Evolutionary conservation across 1,284 basidiomycete genomes (phyloP), one percentile per base, ranked within the genome.

Genomic region (Moesziomyces aphidis): DNA sequence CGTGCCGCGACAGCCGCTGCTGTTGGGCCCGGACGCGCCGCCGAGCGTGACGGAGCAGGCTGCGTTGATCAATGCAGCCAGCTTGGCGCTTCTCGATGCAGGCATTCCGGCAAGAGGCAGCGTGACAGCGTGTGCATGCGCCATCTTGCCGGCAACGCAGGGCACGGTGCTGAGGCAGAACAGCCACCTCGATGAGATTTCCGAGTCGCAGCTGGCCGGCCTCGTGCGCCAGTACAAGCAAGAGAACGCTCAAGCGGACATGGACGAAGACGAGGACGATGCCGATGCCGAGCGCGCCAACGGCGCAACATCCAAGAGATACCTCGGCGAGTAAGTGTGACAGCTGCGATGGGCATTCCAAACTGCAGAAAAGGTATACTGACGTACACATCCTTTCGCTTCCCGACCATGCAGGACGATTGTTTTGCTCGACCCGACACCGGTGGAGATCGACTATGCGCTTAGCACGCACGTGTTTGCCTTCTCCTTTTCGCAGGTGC

Each of bases 61-160:
- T 22, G 85, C 82, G n/a, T 82, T 82, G 87, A 90, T 86, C 89
- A 92, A 74, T 87, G 90, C 79, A 84, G 79, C 86, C 0, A 83
- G 85, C 13, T 74, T 88, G 28, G 85, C 87, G 0, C 76, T 87
- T 19, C 66, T 88, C 26, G 86, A 88, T 66, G 86, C 86, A 1
- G 86, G 85, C 1, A 80, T 88, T n/a, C 85, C 85, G 8, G 79
- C 86, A 48, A 80, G 81, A 5, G 87, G 85, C 0, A 83, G 87
- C 26, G 82, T 87, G 5, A 69, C 87, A 0, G 87, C 87, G 4
- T 84, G 86, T 1, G 76, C 85, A 7, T 78, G 87, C n/a, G 87
- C 87, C 0, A 73, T 85, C 19, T 47, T 86, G 3, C 60, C 77
- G 88, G 42, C 89, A 88, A 3, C 86, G 4, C 54, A 70, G 28